phyloP scores from a whole-genome alignment of 768 basidiomycete genomes.

The Tricholoma sp. region DNA sequence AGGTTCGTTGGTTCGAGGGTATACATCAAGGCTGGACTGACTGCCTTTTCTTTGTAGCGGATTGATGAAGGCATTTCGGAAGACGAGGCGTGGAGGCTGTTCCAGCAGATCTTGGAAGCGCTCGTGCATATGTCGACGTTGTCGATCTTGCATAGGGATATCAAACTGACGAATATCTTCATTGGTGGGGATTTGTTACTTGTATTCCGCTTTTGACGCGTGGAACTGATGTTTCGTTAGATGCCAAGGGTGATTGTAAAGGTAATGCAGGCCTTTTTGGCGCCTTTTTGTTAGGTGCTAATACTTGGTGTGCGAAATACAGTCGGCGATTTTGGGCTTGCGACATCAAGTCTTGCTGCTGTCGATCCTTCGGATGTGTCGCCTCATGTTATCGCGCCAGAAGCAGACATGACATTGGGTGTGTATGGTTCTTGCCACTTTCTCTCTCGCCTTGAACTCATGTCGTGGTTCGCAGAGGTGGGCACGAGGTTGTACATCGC shows the following conservation, averaged over 20 bases:
- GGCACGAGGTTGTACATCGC: slow-evolving; percentile 92
- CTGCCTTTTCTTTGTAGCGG: slow-evolving; percentile 37
- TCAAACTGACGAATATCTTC: slow-evolving; percentile 92
- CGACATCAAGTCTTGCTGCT: slow-evolving; percentile 75
- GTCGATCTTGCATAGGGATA: slow-evolving; percentile 86
- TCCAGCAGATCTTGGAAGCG: slow-evolving; percentile 87
- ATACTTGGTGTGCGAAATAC: not conserved
- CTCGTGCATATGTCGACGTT: slow-evolving; percentile 84
- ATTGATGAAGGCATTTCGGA: slow-evolving; percentile 78
- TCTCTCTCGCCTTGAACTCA: not conserved
- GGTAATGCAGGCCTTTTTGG: slow-evolving; percentile 27
- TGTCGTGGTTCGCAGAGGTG: slow-evolving; percentile 48
- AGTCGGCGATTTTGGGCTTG: slow-evolving; percentile 93
- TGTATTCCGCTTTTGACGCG: not conserved
- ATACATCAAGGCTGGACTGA: not conserved
- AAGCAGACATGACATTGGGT: slow-evolving; percentile 77
- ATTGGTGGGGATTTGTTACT: slow-evolving; percentile 48
- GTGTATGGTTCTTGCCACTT: slow-evolving; percentile 10
- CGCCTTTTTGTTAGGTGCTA: no score
- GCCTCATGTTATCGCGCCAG: slow-evolving; percentile 35
- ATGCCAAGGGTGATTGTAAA: slow-evolving; percentile 82
- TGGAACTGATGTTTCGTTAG: slow-evolving; percentile 29
- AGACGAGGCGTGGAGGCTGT: slow-evolving; percentile 85
- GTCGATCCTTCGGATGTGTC: slow-evolving; percentile 70
- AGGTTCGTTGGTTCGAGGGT: slow-evolving; percentile 38